A percentile compares a stretch with the other conserved stretches of the same genome.
phyloP scores from a whole-genome alignment of 495 filamentous ascomycete species.

The Daldinia loculata region DNA sequence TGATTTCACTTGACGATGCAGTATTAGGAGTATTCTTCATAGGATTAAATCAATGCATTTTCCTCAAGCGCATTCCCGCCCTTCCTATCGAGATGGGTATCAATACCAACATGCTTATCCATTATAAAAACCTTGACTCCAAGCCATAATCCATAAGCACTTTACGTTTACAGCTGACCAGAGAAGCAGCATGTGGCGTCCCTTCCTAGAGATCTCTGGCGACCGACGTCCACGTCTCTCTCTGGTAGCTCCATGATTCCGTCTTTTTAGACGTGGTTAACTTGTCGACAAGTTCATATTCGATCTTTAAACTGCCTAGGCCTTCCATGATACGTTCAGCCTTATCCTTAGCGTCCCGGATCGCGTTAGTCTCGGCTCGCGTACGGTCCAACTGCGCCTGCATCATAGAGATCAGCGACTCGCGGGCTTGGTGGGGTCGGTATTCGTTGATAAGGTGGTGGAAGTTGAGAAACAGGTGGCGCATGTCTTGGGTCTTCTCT shows the following conservation, averaged over 20 bases:
- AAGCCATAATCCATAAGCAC: neutral
- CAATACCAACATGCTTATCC: neutral
- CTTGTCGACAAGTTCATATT: slow-evolving; percentile 34
- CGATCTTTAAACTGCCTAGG: slow-evolving; percentile 59
- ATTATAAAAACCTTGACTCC: neutral
- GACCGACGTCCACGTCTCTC: slow-evolving; percentile 18
- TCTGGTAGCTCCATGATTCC: slow-evolving; percentile 14
- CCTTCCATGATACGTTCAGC: slow-evolving; percentile 74
- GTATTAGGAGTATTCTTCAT: neutral
- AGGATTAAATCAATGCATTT: neutral
- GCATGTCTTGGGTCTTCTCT: slow-evolving; percentile 77
- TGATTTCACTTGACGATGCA: slow-evolving; percentile 10
- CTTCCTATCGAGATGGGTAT: slow-evolving; percentile 13
- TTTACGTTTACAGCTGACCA: neutral
- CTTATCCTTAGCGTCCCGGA: slow-evolving; percentile 74
- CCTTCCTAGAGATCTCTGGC: slow-evolving; percentile 9
- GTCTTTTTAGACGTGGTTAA: slow-evolving; percentile 24
- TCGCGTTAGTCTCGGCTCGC: slow-evolving; percentile 79
- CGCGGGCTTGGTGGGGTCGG: slow-evolving; percentile 92
- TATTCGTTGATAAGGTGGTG: slow-evolving; percentile 94
- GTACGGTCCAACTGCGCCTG: slow-evolving; percentile 81
- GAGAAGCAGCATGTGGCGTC: neutral
- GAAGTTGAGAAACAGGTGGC: slow-evolving; percentile 83
- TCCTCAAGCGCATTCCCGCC: neutral
- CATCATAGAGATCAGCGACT: slow-evolving; percentile 90